Percentiles rank a stretch among this genome's conserved stretches.
Evolutionary conservation across 305 asterid genomes (phyloP).

Genomic region (Solanum hybrid): DNA sequence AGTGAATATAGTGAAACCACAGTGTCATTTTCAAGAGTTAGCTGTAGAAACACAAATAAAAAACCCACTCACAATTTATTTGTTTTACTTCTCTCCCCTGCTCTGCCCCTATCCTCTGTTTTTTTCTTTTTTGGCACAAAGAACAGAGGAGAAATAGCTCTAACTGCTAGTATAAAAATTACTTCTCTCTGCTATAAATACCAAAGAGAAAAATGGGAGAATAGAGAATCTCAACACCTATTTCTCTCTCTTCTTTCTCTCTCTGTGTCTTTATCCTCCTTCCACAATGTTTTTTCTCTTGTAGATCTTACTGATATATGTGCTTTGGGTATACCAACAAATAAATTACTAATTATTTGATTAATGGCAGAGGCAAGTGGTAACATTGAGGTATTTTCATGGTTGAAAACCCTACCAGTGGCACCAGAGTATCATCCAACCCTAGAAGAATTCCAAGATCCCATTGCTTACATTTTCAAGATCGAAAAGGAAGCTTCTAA

Average conservation of each 20-base stretch:
- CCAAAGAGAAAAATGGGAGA: conserved; percentile 10
- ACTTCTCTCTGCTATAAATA: neutral
- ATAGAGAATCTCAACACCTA: conserved; percentile 32
- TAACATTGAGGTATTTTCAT: conserved; percentile 60
- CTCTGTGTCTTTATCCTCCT: neutral
- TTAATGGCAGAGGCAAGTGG: conserved; percentile 66
- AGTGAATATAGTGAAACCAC: conserved; percentile 11
- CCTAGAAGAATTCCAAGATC: conserved; percentile 93
- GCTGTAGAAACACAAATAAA: neutral
- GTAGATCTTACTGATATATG: conserved; percentile 21
- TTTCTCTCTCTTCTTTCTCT: conserved; percentile 14
- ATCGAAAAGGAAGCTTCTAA: conserved; percentile 92
- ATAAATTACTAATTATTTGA: neutral
- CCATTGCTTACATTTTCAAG: conserved; percentile 93
- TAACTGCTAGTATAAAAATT: neutral
- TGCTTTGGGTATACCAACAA: conserved; percentile 23
- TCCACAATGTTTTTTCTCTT: conserved; percentile 26
- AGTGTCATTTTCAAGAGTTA: conserved; percentile 14
- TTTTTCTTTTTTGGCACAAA: conserved; percentile 20
- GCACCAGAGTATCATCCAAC: conserved; percentile 97
- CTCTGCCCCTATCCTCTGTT: conserved; percentile 43
- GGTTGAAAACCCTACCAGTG: conserved; percentile 87
- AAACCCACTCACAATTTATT: conserved; percentile 5
- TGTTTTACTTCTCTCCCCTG: conserved; percentile 11
- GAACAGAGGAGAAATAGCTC: conserved; percentile 28